Evolutionary conservation across 495 filamentous ascomycete genomes (phyloP).

Genomic region (Aspergillus incahuasiensis): DNA sequence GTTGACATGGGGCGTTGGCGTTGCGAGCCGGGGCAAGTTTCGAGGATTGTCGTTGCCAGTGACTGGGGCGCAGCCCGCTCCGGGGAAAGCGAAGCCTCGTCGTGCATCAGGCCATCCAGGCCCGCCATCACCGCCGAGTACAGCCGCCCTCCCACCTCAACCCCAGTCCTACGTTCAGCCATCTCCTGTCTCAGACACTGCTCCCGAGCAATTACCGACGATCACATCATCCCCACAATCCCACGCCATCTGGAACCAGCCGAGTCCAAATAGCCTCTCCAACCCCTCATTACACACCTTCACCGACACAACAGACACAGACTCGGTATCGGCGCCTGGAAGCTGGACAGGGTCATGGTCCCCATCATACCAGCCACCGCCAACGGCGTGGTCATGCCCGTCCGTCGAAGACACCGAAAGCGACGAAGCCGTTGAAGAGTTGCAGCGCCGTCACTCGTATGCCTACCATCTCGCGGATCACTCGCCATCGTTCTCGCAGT

Average conservation of each 20-base stretch:
- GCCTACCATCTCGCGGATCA: constrained; percentile 19
- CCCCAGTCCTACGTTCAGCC: background rate
- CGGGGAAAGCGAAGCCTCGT: constrained; percentile 13
- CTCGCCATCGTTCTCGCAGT: constrained; percentile 39
- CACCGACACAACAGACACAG: constrained; percentile 1
- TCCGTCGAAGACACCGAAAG: background rate
- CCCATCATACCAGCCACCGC: background rate
- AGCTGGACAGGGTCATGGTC: constrained; percentile 1
- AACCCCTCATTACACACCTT: background rate
- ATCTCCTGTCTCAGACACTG: background rate
- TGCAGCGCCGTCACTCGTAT: background rate
- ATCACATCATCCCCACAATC: background rate
- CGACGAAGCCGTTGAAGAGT: background rate
- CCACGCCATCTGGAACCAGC: background rate
- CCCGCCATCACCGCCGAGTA: background rate
- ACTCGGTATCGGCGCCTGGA: background rate
- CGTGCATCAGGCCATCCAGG: background rate
- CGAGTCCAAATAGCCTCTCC: background rate
- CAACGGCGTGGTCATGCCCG: background rate
- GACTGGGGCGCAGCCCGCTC: constrained; percentile 31
- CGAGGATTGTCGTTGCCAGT: constrained; percentile 84
- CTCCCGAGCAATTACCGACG: background rate
- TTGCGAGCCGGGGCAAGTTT: constrained; percentile 93
- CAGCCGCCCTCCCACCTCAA: background rate
- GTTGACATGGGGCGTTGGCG: constrained; percentile 95